Percentiles rank a stretch among this genome's conserved stretches.
phyloP scores from a whole-genome alignment of 805 yeast species.

The Suhomyces faveliae region DNA sequence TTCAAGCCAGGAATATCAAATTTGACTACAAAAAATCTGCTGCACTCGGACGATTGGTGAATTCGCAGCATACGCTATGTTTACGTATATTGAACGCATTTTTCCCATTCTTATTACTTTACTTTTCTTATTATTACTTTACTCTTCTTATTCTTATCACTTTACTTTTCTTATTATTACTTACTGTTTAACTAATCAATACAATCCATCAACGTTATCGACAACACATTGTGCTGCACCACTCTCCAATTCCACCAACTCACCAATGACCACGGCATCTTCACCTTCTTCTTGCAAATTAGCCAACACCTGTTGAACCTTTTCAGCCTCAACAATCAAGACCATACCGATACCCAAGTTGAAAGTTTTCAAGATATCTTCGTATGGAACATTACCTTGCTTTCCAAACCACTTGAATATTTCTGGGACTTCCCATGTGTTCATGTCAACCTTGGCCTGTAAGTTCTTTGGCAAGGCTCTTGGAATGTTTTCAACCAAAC shows the following conservation, averaged over 20 bases:
- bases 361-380: slow-evolving; percentile 85
- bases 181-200: slow-evolving; percentile 18
- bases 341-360: slow-evolving; percentile 98
- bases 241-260: slow-evolving; percentile 36
- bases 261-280: slow-evolving; percentile 55
- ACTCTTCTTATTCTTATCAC: no score
- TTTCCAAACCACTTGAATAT: slow-evolving; percentile 93
- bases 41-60: no score
- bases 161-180: neutral
- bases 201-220: slow-evolving; percentile 41
- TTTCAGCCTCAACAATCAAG: slow-evolving; percentile 68
- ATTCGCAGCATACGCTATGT: no score
- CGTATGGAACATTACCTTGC: slow-evolving; percentile 84
- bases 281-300: slow-evolving; percentile 68
- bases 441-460: slow-evolving; percentile 78
- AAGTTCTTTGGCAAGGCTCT: slow-evolving; percentile 83
- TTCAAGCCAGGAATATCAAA: no score
- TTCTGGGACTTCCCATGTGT: slow-evolving; percentile 78
- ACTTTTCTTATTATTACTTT: no score
- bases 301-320: slow-evolving; percentile 56
- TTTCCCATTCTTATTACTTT: no score
- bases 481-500: slow-evolving; percentile 93
- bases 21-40: no score
- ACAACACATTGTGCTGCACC: slow-evolving; percentile 65
- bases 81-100: no score